Base-by-base conservation (phyloP, 352 stramenopile genomes). In the Pythium oligandrum region DNA sequence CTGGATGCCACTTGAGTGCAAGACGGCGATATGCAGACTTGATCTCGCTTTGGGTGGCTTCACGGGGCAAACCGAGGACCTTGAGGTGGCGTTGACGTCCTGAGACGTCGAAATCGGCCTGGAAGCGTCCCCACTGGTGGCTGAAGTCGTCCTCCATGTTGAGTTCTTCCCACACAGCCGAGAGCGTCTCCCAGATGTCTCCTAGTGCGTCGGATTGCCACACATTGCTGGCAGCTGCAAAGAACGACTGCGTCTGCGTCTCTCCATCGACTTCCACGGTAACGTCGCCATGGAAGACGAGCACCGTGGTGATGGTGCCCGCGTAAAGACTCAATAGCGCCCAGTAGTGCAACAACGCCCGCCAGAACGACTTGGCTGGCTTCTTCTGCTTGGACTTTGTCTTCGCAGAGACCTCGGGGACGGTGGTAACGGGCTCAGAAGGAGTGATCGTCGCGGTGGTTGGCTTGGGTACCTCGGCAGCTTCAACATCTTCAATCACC, bases 1-100 rank as follows among this genome's bases (percentile, higher is more conserved):
- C 61, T 6, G 61, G 57, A 43, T 66, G 61, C 61, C 61, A 69
- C 52, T 59, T 48, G 4, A 69, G 52, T 48, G 50, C 61, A 33
- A 69, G 49, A 7, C 30, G 38, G 3, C 52, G 56, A 49, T 69
- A 69, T 9, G 57, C 57, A 12, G 46, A 32, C 35, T 64, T 68
- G 51, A 68, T 61, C 6, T 61, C 55, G 33, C 44, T 49, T 0
- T 39, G 44, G 9, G 2, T 61, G 30, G 55, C 39, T 5, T 58
- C 33, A 11, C 32, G 30, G 1, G 33, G 17, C 11, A 68, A 10
- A 4, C 56, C 55, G 17, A 68, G 61, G 32, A 56, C 44, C 9
- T 61, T 55, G 6, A 68, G 30, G 10, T 63, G 47, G 12, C 61
- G 57, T 10, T 50, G 39, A 17, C 49, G 43, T 6, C 56, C 61